Conservation (phyloP, 2,329 filamentous ascomycete species). For the Aspergillus floridensis region DNA sequence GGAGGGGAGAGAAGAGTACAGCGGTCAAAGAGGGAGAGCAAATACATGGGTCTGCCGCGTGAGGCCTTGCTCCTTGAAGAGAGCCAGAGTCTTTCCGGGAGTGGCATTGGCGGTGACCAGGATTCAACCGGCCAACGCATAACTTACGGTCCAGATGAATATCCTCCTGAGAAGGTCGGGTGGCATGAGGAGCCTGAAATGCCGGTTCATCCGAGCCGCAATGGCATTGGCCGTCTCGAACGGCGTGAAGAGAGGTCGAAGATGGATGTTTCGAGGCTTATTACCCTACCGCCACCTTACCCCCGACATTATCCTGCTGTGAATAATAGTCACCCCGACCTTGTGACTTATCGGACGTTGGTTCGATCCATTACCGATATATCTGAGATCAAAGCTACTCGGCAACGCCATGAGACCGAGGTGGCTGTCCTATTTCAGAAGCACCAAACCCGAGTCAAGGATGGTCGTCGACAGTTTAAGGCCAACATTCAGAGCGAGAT, state of each 20-base stretch:
- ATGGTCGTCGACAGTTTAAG: constrained; percentile 65
- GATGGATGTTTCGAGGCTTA: constrained; percentile 84
- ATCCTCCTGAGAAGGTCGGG: constrained; percentile 64
- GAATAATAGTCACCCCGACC: constrained; percentile 89
- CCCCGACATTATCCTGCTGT: constrained; percentile 92
- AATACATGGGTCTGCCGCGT: constrained; percentile 90
- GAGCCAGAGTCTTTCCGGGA: constrained; percentile 30
- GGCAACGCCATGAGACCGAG: constrained; percentile 50
- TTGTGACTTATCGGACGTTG: constrained; percentile 71
- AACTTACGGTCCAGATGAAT: constrained; percentile 55
- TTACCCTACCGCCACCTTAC: constrained; percentile 90
- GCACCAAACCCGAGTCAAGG: constrained; percentile 51
- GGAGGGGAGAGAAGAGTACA: constrained; percentile 66
- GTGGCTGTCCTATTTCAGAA: constrained; percentile 57
- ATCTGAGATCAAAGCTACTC: constrained; percentile 66
- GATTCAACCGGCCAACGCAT: constrained; percentile 24
- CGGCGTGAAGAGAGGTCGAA: constrained; percentile 48
- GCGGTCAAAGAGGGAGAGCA: constrained; percentile 83
- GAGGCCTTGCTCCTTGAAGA: constrained; percentile 69
- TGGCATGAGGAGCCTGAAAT: constrained; percentile 49
- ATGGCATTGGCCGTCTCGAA: constrained; percentile 16
- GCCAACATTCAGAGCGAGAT: constrained; percentile 77
- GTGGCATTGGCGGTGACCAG: constrained; percentile 22
- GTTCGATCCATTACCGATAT: constrained; percentile 74
- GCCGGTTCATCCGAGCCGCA: constrained; percentile 19